phyloP scores from a whole-genome alignment of 2,329 filamentous ascomycete genomes.

The Beauveria varroae region DNA sequence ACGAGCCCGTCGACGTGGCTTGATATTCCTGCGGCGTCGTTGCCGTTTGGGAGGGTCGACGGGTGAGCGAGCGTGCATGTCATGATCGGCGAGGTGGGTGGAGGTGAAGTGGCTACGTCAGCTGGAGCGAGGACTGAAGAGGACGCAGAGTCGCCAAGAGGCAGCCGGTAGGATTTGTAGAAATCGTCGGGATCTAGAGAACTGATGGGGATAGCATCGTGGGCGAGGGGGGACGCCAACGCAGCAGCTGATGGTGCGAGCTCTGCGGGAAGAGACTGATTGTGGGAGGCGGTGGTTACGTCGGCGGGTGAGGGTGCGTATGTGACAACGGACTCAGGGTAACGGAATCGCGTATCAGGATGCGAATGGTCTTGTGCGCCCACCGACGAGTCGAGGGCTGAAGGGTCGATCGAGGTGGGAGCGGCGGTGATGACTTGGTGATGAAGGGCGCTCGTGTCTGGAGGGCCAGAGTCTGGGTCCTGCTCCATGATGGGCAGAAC shows the following conservation, averaged over 20 bases:
- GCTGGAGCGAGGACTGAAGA: constrained; percentile 26
- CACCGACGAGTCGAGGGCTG: background rate
- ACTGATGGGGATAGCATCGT: constrained; percentile 33
- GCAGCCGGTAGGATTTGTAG: constrained; percentile 42
- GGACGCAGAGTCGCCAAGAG: constrained; percentile 7
- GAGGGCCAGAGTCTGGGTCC: constrained; percentile 18
- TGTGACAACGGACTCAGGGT: background rate
- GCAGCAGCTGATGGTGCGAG: background rate
- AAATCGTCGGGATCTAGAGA: constrained; percentile 47
- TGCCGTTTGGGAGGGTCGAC: constrained; percentile 42
- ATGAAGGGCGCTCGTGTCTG: constrained; percentile 15
- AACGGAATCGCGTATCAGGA: constrained; percentile 1
- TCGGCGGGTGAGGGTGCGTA: constrained; percentile 23
- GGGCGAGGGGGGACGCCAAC: constrained; percentile 17
- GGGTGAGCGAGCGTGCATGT: constrained; percentile 35
- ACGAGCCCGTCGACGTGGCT: constrained; percentile 35
- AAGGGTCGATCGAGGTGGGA: constrained; percentile 5
- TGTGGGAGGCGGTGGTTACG: constrained; percentile 14
- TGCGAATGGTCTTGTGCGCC: constrained; percentile 2
- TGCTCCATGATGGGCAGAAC: constrained; percentile 38
- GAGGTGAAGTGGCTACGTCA: background rate
- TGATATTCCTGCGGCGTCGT: constrained; percentile 42
- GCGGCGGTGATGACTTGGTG: constrained; percentile 15
- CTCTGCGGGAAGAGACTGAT: constrained; percentile 7
- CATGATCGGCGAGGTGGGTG: constrained; percentile 17